phyloP scores from a whole-genome alignment of 2,329 filamentous ascomycete species.

The Talaromyces sp. region DNA sequence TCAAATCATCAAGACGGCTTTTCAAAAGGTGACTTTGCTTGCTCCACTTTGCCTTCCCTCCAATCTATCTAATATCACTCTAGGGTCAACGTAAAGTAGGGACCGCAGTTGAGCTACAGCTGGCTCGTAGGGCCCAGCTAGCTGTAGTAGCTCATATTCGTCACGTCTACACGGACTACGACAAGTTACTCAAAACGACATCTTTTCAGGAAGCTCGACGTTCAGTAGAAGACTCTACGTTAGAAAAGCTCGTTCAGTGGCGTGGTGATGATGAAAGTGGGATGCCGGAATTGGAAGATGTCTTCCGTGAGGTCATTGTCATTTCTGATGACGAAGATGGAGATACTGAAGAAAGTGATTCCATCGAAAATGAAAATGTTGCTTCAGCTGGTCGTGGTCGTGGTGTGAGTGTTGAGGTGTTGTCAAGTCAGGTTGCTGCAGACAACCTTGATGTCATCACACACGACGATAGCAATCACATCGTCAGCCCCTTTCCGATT shows the following conservation, averaged over 20 bases:
- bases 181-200: slow-evolving; percentile 53
- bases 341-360: slow-evolving; percentile 40
- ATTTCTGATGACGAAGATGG: slow-evolving; percentile 56
- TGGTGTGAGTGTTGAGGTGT: slow-evolving; percentile 42
- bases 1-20: slow-evolving; percentile 59
- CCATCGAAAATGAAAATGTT: slow-evolving; percentile 23
- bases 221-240: slow-evolving; percentile 53
- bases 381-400: slow-evolving; percentile 28
- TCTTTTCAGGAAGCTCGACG: slow-evolving; percentile 55
- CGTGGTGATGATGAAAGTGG: slow-evolving; percentile 57
- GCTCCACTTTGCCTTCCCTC: neutral
- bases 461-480: slow-evolving; percentile 37
- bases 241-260: slow-evolving; percentile 61
- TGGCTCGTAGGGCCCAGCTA: slow-evolving; percentile 58
- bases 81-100: slow-evolving; percentile 58
- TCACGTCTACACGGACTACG: slow-evolving; percentile 62
- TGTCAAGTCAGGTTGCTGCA: slow-evolving; percentile 38
- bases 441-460: slow-evolving; percentile 36
- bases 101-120: slow-evolving; percentile 52
- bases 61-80: slow-evolving; percentile 23
- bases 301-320: slow-evolving; percentile 62
- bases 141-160: slow-evolving; percentile 62
- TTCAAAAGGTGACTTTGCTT: slow-evolving; percentile 50
- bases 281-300: slow-evolving; percentile 56
- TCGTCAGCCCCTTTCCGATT: slow-evolving; percentile 36